Evolutionary conservation across 371 early-diverging fungal species (phyloP).

Genomic region (Lichtheimia ramosa): DNA sequence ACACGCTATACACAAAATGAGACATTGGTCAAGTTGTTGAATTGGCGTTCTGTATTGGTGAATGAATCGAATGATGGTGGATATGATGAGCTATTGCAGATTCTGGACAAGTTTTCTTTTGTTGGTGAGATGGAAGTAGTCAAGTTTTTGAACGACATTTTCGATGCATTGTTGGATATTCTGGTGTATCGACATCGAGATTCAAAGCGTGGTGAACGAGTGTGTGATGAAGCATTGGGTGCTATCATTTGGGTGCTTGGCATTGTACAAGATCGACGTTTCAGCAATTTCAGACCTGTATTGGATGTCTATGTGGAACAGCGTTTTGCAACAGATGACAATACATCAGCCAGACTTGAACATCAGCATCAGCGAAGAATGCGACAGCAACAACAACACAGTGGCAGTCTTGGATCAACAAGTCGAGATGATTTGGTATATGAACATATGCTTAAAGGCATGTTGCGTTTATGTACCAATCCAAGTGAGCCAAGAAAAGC

Average conservation of each 20-base stretch:
- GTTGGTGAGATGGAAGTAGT: conserved; percentile 73
- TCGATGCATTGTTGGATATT: conserved; percentile 67
- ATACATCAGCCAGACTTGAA: neutral
- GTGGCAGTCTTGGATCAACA: neutral
- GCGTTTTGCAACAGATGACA: conserved; percentile 42
- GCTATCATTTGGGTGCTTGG: conserved; percentile 60
- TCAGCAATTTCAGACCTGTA: conserved; percentile 60
- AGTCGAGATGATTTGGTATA: conserved; percentile 23
- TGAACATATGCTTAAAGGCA: conserved; percentile 45
- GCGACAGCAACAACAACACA: neutral
- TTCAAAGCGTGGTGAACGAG: conserved; percentile 23
- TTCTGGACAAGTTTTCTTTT: conserved; percentile 64
- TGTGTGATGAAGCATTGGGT: conserved; percentile 52
- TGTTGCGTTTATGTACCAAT: conserved; percentile 45
- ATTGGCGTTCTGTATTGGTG: conserved; percentile 51
- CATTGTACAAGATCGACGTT: conserved; percentile 67
- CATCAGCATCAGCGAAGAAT: neutral
- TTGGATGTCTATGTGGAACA: conserved; percentile 66
- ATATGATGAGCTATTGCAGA: conserved; percentile 39
- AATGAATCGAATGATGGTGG: conserved; percentile 22
- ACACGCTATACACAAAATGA: conserved; percentile 69
- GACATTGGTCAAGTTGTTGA: conserved; percentile 61
- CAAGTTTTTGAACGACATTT: conserved; percentile 65
- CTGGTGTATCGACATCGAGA: conserved; percentile 35
- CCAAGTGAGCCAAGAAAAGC: conserved; percentile 46